A percentile compares a stretch with the other conserved stretches of the same genome.
Evolutionary conservation across 345 rosid genomes (phyloP).

Genomic region (Triadica sebifera): DNA sequence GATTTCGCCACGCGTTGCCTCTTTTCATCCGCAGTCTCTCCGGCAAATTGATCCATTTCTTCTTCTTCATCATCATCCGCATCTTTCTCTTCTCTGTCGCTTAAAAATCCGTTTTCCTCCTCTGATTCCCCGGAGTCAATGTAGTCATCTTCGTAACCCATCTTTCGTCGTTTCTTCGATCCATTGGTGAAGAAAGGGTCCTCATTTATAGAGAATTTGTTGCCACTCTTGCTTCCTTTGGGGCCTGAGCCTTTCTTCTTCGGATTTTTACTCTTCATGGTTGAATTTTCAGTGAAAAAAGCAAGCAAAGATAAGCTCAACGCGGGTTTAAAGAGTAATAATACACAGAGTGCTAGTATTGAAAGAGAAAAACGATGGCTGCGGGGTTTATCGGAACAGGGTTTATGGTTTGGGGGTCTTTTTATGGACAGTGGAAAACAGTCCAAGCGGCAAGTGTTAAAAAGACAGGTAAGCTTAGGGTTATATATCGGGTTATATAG

Average conservation of each 20-base stretch:
- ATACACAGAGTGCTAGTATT: too few species aligned
- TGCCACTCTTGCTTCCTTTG: slow-evolving; percentile 24
- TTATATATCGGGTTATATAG: too few species aligned
- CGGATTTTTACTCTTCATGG: slow-evolving; percentile 31
- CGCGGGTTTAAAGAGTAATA: too few species aligned
- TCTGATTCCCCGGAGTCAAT: slow-evolving; percentile 63
- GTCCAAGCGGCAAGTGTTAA: too few species aligned
- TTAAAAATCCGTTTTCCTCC: slow-evolving; percentile 20
- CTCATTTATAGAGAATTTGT: slow-evolving; percentile 22
- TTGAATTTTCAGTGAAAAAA: not conserved
- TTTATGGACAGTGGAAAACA: too few species aligned
- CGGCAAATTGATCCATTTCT: slow-evolving; percentile 38
- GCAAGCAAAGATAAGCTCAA: too few species aligned
- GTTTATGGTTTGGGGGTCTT: too few species aligned
- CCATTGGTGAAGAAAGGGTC: slow-evolving; percentile 54
- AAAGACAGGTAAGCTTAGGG: too few species aligned
- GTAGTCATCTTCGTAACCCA: slow-evolving; percentile 42
- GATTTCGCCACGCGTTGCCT: slow-evolving; percentile 62
- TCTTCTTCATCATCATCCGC: slow-evolving; percentile 20
- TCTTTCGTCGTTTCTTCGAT: slow-evolving; percentile 49
- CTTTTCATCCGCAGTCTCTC: slow-evolving; percentile 76
- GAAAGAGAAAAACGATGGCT: too few species aligned
- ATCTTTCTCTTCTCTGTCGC: slow-evolving; percentile 25
- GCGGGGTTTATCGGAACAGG: too few species aligned
- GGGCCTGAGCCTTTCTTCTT: slow-evolving; percentile 34